Evolutionary conservation across 2,329 filamentous ascomycete species (phyloP).

Genomic region (Fusarium xylarioides): DNA sequence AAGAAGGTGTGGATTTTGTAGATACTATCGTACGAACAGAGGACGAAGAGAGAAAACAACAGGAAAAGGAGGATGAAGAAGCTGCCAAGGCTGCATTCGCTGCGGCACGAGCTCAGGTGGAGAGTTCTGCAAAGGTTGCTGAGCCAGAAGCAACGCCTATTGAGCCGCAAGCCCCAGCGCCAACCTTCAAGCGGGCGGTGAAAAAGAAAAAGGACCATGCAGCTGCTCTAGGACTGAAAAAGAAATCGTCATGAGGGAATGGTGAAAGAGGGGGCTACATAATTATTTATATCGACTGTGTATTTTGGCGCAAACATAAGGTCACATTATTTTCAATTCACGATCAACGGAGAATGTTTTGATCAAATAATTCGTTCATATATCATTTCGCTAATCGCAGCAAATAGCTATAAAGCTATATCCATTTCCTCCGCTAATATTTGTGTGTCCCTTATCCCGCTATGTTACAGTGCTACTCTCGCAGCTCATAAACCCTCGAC

Average conservation of each 20-base stretch:
- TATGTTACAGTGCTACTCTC: slow-evolving; percentile 16
- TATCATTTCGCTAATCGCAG: slow-evolving; percentile 21
- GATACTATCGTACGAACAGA: slow-evolving; percentile 62
- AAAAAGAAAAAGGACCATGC: slow-evolving; percentile 90
- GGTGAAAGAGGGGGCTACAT: accelerated
- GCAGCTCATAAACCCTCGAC: neutral
- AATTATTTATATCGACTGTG: neutral
- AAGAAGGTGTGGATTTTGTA: slow-evolving; percentile 70
- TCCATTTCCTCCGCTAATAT: neutral
- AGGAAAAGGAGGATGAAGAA: slow-evolving; percentile 86
- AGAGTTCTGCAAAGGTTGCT: slow-evolving; percentile 60
- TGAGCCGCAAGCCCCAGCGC: slow-evolving; percentile 42
- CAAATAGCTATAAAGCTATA: neutral
- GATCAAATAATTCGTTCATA: neutral
- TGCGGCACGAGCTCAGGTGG: slow-evolving; percentile 64
- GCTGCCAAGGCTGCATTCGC: slow-evolving; percentile 82
- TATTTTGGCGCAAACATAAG: neutral
- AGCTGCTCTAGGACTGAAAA: slow-evolving; percentile 85
- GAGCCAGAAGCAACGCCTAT: slow-evolving; percentile 41
- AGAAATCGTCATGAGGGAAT: slow-evolving; percentile 64
- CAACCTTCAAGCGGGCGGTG: slow-evolving; percentile 72
- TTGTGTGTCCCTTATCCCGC: neutral
- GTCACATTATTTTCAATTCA: neutral
- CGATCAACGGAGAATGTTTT: neutral
- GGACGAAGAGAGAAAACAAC: slow-evolving; percentile 68